phyloP scores from a whole-genome alignment of 495 filamentous ascomycete species.

The Aspergillus leporis region DNA sequence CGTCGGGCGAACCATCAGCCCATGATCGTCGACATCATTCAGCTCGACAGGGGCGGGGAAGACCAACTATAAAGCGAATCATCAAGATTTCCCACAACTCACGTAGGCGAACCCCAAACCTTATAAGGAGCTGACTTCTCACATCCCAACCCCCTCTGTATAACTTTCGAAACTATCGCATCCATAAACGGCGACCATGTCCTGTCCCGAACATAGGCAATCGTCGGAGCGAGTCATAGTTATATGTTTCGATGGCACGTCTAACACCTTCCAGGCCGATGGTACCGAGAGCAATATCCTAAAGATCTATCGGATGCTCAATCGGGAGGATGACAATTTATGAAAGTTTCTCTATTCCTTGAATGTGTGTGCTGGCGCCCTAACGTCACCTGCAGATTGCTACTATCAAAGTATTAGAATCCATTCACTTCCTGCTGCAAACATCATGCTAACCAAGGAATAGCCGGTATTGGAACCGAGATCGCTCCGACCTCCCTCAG shows the following conservation, averaged over 20 bases:
- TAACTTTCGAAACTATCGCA: not conserved
- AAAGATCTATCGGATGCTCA: not conserved
- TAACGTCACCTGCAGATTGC: not conserved
- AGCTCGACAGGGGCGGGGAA: not conserved
- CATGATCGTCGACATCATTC: not conserved
- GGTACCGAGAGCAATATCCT: not conserved
- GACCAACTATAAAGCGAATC: not conserved
- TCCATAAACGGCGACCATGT: not conserved
- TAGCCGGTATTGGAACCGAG: conserved; percentile 4
- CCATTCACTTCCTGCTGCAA: not conserved
- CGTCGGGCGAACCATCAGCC: not conserved
- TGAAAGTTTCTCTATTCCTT: not conserved
- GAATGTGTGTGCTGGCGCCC: not conserved
- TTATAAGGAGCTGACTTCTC: not conserved
- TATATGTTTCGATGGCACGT: conserved; percentile 3
- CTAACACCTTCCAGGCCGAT: conserved; percentile 2
- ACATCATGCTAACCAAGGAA: not conserved
- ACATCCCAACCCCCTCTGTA: not conserved
- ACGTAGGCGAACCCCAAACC: not conserved
- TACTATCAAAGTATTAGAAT: not conserved
- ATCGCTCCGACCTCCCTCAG: conserved; percentile 3
- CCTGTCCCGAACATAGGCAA: not conserved
- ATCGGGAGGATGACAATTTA: not conserved
- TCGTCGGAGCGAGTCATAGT: not conserved
- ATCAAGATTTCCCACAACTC: not conserved